These are phyloP conservation scores for Phoma sp. DNA, from an alignment of 2,329 filamentous ascomycete species.

Conservation along the genomic window DNA sequence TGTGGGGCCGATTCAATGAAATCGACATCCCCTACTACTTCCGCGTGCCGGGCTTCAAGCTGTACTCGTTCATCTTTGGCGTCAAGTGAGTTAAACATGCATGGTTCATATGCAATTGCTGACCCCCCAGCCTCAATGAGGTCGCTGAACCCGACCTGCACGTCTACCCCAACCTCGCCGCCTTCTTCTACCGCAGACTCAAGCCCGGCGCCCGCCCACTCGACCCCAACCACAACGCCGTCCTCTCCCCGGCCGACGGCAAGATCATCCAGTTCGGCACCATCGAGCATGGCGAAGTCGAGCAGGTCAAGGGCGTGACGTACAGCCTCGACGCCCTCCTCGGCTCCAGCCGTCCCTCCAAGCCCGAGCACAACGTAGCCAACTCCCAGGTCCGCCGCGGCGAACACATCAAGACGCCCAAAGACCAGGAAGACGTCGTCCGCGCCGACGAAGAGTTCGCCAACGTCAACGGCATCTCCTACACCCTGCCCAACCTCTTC, in stretches of 20 bases:
- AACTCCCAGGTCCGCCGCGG: slow-evolving; percentile 30
- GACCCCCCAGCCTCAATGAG: slow-evolving; percentile 76
- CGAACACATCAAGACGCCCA: slow-evolving; percentile 38
- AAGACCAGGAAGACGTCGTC: slow-evolving; percentile 68
- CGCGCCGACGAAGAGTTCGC: slow-evolving; percentile 91
- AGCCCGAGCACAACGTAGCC: slow-evolving; percentile 52
- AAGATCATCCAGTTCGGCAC: slow-evolving; percentile 89
- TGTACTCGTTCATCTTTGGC: slow-evolving; percentile 91
- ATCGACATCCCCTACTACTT: slow-evolving; percentile 86
- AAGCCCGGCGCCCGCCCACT: slow-evolving; percentile 88
- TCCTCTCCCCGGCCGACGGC: slow-evolving; percentile 90
- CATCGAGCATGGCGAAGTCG: slow-evolving; percentile 92
- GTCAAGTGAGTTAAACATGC: slow-evolving; percentile 77
- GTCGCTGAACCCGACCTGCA: slow-evolving; percentile 88
- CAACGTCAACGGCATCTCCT: slow-evolving; percentile 91
- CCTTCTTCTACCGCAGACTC: slow-evolving; percentile 95
- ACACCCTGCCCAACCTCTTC: slow-evolving; percentile 86
- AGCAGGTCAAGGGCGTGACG: slow-evolving; percentile 98
- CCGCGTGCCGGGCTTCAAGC: slow-evolving; percentile 86
- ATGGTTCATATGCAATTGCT: too few species aligned
- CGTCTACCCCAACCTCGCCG: slow-evolving; percentile 87
- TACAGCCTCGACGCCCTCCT: slow-evolving; percentile 94
- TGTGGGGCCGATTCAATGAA: slow-evolving; percentile 94
- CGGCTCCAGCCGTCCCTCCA: slow-evolving; percentile 58
- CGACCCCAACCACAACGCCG: slow-evolving; percentile 78